Conservation (phyloP, 176 grass and related monocot genomes). For the Aegilops sharonensis region DNA sequence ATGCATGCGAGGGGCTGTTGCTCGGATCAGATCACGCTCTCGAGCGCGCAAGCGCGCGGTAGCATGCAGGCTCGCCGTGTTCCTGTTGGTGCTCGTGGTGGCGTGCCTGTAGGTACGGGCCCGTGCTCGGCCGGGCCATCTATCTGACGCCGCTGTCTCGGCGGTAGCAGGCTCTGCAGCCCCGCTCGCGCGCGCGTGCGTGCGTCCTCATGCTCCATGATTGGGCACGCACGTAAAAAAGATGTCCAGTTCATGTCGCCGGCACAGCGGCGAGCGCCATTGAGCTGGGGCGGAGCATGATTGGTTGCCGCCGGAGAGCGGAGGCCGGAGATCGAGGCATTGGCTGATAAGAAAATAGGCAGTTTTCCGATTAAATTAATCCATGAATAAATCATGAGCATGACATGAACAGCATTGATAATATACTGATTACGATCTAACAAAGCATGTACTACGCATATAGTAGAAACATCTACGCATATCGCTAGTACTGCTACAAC, state of each 20-base stretch:
- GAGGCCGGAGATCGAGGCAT: background rate
- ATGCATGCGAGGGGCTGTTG: background rate
- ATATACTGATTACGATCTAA: no score
- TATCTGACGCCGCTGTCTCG: background rate
- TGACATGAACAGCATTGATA: no score
- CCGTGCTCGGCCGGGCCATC: background rate
- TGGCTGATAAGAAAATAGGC: no score
- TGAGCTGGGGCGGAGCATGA: background rate
- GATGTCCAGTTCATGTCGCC: background rate
- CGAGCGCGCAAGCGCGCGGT: background rate
- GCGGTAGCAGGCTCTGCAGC: background rate
- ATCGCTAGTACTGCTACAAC: no score
- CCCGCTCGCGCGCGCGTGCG: background rate
- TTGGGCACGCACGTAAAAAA: background rate
- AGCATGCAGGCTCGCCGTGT: background rate
- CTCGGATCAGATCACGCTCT: conserved; percentile 4
- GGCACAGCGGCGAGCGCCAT: background rate
- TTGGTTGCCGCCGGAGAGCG: background rate
- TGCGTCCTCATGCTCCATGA: background rate
- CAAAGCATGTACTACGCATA: no score
- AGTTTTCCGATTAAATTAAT: no score
- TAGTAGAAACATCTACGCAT: no score
- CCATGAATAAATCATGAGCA: no score
- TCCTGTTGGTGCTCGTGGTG: background rate
- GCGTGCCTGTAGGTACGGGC: background rate